Evolutionary conservation across 495 filamentous ascomycete genomes (phyloP).

Genomic region (Glonium stellatum): DNA sequence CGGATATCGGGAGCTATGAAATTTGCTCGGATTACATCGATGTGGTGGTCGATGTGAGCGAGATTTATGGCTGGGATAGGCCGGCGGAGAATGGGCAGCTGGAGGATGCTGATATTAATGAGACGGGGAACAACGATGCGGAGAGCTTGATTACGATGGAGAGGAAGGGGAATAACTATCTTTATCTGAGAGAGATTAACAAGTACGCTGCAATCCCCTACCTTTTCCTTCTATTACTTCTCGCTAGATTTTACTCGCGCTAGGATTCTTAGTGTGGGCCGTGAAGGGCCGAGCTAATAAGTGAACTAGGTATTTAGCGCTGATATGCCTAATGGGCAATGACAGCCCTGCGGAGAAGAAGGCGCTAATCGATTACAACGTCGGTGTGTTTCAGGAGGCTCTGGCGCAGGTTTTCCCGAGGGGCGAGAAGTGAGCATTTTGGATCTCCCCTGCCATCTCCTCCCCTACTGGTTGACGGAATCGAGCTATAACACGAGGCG

Average conservation of each 20-base stretch:
- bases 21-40: constrained; percentile 98
- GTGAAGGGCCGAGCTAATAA: neutral
- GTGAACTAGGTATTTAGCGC: constrained; percentile 35
- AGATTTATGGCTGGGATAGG: constrained; percentile 80
- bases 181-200: constrained; percentile 86
- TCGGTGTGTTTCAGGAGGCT: constrained; percentile 39
- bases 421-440: constrained; percentile 10
- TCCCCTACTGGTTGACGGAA: no score
- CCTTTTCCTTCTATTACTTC: neutral
- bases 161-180: constrained; percentile 60
- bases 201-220: constrained; percentile 48
- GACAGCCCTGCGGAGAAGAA: constrained; percentile 39
- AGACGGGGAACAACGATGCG: constrained; percentile 57
- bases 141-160: constrained; percentile 74
- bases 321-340: constrained; percentile 42
- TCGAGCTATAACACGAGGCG: neutral
- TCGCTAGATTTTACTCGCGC: neutral
- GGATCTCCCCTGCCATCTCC: neutral
- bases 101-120: constrained; percentile 57
- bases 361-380: constrained; percentile 42
- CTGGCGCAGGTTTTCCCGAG: constrained; percentile 37
- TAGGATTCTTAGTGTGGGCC: no score
- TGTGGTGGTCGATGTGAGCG: constrained; percentile 90
- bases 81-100: constrained; percentile 30
- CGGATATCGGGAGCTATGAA: constrained; percentile 89